Base-by-base conservation (phyloP, 805 yeast species). In the Schwanniomyces occidentalis region DNA sequence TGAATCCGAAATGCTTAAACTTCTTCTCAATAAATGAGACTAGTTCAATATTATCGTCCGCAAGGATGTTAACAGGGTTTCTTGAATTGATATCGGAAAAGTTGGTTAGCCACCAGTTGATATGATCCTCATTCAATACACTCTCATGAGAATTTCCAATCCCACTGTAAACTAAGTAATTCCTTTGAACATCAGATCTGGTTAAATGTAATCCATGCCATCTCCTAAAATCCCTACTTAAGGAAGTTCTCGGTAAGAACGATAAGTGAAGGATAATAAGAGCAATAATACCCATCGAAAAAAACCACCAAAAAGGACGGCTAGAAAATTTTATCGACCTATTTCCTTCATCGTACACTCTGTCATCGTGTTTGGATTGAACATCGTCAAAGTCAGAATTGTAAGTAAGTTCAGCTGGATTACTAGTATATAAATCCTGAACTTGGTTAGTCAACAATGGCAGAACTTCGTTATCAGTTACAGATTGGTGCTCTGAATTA, bases 171-270 rank as follows among this genome's bases (percentile, higher is more conserved):
- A 52, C 63, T 32, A 85, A 52, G 44, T 73, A 80, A 13, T 77
- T 56, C 21, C 96, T 67, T 45, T 84, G 80, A 19, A 84, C 71
- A 43, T 89, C 96, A 7, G 78, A 72, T 36, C 71, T 72, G 2
- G 95, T 81, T 31, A 86, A 53, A 34, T 66, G 73, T 22, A 79
- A 71, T 20, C 82, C 80, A 58, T 87, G 86, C 44, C 86, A 56
- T 32, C 96, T 63, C 48, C 91, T 73, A 49, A 85, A 77, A 57
- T 90, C 96, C 44, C 95, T 65, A 32, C 84, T 78, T 13, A 87
- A 63, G 2, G 95, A 85, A 1, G 97, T 86, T 38, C 96, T 60
- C 2, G 96, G 96, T 10, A 88, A 65, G 54, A 89, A 89, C 0
- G 82, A 76, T 32, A 86, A 64, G 25, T 85, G 76, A 52, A 85